A percentile compares a stretch with the other conserved stretches of the same genome.
Evolutionary conservation across 2,329 filamentous ascomycete species (phyloP).

Genomic region (Rutstroemia sp.): DNA sequence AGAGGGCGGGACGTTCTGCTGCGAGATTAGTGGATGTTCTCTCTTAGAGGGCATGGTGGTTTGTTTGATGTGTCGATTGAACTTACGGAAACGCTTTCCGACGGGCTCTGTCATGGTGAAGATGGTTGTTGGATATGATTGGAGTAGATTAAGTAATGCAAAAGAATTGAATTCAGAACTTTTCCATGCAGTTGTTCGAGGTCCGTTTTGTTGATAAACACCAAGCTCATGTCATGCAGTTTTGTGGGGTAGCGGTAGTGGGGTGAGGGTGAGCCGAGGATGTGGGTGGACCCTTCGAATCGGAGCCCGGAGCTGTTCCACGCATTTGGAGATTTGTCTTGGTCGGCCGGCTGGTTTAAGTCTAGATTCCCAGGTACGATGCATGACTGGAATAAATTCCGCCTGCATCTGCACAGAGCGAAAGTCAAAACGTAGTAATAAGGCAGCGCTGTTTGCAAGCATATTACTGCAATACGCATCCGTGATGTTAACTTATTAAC

Average conservation of each 20-base stretch:
- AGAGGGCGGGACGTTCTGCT: constrained; percentile 19
- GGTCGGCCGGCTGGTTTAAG: not conserved
- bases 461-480: not conserved
- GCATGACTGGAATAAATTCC: not conserved
- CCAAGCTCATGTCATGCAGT: not conserved
- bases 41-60: not conserved
- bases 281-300: not conserved
- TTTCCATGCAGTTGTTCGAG: too few species aligned
- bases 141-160: too few species aligned
- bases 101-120: not conserved
- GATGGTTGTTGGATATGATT: not conserved
- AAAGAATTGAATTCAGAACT: too few species aligned
- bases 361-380: not conserved
- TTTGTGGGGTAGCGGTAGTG: constrained; percentile 2
- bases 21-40: not conserved
- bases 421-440: too few species aligned
- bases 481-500: not conserved
- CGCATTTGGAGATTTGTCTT: not conserved
- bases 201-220: too few species aligned
- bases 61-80: not conserved
- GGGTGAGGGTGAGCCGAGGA: not conserved
- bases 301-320: not conserved
- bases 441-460: not conserved
- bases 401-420: too few species aligned
- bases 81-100: constrained; percentile 5